phyloP scores from a whole-genome alignment of 345 rosid genomes.

The Hevea brasiliensis region DNA sequence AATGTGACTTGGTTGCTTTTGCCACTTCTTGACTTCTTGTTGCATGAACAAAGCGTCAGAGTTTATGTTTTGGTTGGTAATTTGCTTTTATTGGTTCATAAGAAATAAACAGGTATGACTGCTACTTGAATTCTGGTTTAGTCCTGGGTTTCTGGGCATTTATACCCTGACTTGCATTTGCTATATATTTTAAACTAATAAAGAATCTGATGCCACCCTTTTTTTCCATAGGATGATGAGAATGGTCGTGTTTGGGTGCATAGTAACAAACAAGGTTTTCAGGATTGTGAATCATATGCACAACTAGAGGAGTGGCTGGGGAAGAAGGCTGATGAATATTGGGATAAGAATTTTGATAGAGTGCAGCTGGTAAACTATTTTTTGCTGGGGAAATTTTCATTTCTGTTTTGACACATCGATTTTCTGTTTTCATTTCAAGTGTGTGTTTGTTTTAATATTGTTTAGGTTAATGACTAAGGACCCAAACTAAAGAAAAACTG shows the following conservation, averaged over 20 bases:
- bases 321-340: conserved; percentile 29
- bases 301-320: conserved; percentile 37
- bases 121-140: background rate
- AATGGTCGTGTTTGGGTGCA: conserved; percentile 34
- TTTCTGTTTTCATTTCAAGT: background rate
- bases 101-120: background rate
- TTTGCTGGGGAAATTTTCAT: background rate
- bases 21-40: background rate
- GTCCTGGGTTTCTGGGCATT: background rate
- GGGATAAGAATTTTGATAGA: conserved; percentile 27
- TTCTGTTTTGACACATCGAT: background rate
- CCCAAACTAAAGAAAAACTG: too few species aligned
- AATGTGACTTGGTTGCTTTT: too few species aligned
- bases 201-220: background rate
- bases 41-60: background rate
- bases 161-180: background rate
- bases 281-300: conserved; percentile 37
- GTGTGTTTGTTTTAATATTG: too few species aligned
- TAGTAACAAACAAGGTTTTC: conserved; percentile 38
- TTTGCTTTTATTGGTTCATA: too few species aligned
- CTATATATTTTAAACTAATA: background rate
- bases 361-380: conserved; percentile 24
- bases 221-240: conserved; percentile 21
- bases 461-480: too few species aligned
- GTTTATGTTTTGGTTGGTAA: too few species aligned